Evolutionary conservation across 2,329 filamentous ascomycete species (phyloP).

Genomic region (Paecilomyces dactylethromorphus): DNA sequence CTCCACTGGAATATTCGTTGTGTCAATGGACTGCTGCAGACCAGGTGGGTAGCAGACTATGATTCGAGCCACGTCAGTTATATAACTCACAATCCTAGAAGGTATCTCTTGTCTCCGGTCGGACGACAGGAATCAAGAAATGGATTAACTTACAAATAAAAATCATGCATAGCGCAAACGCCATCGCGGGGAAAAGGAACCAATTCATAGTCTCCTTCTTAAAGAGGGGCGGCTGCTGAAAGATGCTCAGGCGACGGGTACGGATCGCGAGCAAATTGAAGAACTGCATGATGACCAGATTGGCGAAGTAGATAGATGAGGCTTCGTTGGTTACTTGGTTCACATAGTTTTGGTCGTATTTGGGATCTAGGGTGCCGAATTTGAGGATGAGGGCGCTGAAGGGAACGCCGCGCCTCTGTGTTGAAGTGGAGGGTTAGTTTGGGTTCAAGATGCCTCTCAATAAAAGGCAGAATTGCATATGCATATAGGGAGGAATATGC

Average conservation of each 20-base stretch:
- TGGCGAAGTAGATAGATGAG: slow-evolving; percentile 72
- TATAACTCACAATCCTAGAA: background rate
- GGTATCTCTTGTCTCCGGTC: too few relatives aligned
- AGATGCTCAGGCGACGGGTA: slow-evolving; percentile 59
- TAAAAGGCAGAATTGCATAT: too few relatives aligned
- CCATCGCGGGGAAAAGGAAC: slow-evolving; percentile 63
- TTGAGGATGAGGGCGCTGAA: slow-evolving; percentile 63
- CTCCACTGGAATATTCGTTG: slow-evolving; percentile 59
- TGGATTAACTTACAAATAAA: slow-evolving; percentile 53
- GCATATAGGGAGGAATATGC: too few relatives aligned
- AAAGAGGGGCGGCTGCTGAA: slow-evolving; percentile 65
- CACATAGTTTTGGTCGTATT: slow-evolving; percentile 50
- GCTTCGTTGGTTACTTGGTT: slow-evolving; percentile 54
- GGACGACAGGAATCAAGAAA: too few relatives aligned
- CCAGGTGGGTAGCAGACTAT: slow-evolving; percentile 54
- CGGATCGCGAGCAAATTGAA: slow-evolving; percentile 68
- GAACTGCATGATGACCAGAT: slow-evolving; percentile 66
- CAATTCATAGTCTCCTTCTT: slow-evolving; percentile 60
- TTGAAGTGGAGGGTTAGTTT: too few relatives aligned
- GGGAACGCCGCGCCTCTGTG: slow-evolving; percentile 16
- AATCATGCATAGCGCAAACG: slow-evolving; percentile 62
- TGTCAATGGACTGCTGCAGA: slow-evolving; percentile 56
- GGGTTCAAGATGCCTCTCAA: too few relatives aligned
- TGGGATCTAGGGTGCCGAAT: slow-evolving; percentile 50
- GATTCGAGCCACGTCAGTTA: slow-evolving; percentile 8